Percentiles rank a stretch among this genome's conserved stretches.
phyloP scores from a whole-genome alignment of 2,329 filamentous ascomycete species.

The Orbilia oligospora region DNA sequence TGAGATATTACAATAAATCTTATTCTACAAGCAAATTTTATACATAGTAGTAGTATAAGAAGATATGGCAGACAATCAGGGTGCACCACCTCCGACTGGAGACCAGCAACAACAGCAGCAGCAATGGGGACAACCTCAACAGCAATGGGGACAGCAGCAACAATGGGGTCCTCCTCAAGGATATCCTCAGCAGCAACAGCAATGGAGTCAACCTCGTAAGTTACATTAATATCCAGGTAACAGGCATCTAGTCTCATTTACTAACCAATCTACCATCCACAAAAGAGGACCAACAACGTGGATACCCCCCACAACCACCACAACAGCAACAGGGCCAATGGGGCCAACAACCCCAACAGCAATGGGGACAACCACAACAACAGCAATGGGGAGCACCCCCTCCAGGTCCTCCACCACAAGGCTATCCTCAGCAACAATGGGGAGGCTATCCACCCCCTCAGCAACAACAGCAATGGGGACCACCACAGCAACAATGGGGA shows the following conservation, averaged over 20 bases:
- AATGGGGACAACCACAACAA: conserved; percentile 31
- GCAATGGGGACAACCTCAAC: conserved; percentile 34
- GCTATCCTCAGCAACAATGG: conserved; percentile 5
- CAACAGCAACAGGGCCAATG: conserved; percentile 53
- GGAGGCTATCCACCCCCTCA: conserved; percentile 34
- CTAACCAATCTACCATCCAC: neutral
- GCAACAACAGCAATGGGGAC: conserved; percentile 62
- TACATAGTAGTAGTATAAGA: too few species aligned
- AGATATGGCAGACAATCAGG: conserved; percentile 30
- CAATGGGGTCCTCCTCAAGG: conserved; percentile 26
- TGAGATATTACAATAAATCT: too few species aligned
- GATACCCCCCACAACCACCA: conserved; percentile 61
- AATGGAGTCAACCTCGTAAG: conserved; percentile 27
- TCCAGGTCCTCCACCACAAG: conserved; percentile 22
- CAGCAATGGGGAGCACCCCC: conserved; percentile 37
- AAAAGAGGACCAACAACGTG: conserved; percentile 26
- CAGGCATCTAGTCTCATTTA: too few species aligned
- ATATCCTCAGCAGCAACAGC: conserved; percentile 43
- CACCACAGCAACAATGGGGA: conserved; percentile 62
- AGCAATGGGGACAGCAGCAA: conserved; percentile 41
- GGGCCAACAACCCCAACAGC: conserved; percentile 44
- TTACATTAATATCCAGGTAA: too few species aligned
- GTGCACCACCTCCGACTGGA: conserved; percentile 10
- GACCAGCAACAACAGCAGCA: conserved; percentile 26
- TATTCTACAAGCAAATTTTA: neutral